A percentile compares a stretch with the other conserved stretches of the same genome.
Evolutionary conservation across 495 filamentous ascomycete species (phyloP).

Genomic region (Talaromyces borbonicus): DNA sequence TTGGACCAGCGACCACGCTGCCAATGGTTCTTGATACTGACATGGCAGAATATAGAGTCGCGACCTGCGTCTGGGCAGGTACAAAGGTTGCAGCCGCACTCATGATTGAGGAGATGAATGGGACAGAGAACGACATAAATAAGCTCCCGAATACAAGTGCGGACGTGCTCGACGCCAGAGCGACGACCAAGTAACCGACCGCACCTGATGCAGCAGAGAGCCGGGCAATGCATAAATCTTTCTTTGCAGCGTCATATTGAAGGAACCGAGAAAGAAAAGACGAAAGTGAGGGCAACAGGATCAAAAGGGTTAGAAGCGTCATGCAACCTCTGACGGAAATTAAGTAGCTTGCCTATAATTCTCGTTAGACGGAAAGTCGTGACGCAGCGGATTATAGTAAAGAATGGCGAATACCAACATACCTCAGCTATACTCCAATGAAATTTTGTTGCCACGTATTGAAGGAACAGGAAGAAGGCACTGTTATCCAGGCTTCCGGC

Average conservation of each 20-base stretch:
- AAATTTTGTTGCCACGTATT: constrained; percentile 34
- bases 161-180: constrained; percentile 20
- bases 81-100: constrained; percentile 30
- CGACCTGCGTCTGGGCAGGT: constrained; percentile 18
- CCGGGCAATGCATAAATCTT: constrained; percentile 25
- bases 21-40: constrained; percentile 24
- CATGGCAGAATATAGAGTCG: constrained; percentile 26
- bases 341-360: constrained; percentile 30
- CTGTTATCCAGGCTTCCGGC: constrained; percentile 22
- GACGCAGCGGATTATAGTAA: no score
- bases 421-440: constrained; percentile 30
- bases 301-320: constrained; percentile 15
- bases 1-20: constrained; percentile 22
- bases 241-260: constrained; percentile 18
- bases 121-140: constrained; percentile 26
- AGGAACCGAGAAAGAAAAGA: constrained; percentile 16
- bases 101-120: constrained; percentile 20
- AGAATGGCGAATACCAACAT: constrained; percentile 9
- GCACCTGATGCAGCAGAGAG: constrained; percentile 2
- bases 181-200: constrained; percentile 18
- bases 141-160: constrained; percentile 23
- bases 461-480: constrained; percentile 19
- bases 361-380: no score
- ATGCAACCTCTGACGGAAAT: constrained; percentile 30
- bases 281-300: constrained; percentile 21